Percentiles rank a stretch among this genome's conserved stretches.
Conservation (phyloP, 352 stramenopile genomes). For the Globisporangium splendens region DNA sequence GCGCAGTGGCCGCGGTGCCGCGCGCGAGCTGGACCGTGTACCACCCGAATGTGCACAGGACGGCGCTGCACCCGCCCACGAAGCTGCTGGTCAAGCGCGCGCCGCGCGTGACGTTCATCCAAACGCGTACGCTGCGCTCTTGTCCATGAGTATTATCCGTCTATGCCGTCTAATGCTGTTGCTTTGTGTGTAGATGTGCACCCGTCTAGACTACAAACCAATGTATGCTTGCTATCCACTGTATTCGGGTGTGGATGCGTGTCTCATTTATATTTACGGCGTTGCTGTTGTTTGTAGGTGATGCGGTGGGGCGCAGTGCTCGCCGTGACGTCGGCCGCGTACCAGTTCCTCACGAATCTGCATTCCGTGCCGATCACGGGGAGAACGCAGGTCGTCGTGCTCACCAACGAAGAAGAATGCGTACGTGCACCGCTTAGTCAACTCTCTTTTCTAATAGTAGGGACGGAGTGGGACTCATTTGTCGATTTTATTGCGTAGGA, state of each 20-base stretch:
- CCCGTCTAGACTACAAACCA: slow-evolving; percentile 39
- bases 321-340: slow-evolving; percentile 39
- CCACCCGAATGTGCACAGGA: slow-evolving; percentile 23
- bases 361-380: slow-evolving; percentile 64
- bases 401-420: slow-evolving; percentile 56
- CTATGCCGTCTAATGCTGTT: too few relatives aligned
- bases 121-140: slow-evolving; percentile 31
- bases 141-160: too few relatives aligned
- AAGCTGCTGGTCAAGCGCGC: slow-evolving; percentile 31
- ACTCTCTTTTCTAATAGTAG: too few relatives aligned
- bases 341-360: slow-evolving; percentile 70
- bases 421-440: slow-evolving; percentile 22
- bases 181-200: not conserved
- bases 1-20: slow-evolving; percentile 25
- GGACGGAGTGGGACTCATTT: too few relatives aligned
- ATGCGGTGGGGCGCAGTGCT: slow-evolving; percentile 37
- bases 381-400: slow-evolving; percentile 62
- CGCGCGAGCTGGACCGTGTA: slow-evolving; percentile 49
- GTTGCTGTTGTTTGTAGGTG: slow-evolving; percentile 19
- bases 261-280: not conserved
- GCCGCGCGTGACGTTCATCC: slow-evolving; percentile 35
- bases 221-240: slow-evolving; percentile 11
- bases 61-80: slow-evolving; percentile 28
- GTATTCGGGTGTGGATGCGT: not conserved
- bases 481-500: slow-evolving; percentile 16